Base-by-base conservation (phyloP, 352 stramenopile species). In the Globisporangium iwayamae region DNA sequence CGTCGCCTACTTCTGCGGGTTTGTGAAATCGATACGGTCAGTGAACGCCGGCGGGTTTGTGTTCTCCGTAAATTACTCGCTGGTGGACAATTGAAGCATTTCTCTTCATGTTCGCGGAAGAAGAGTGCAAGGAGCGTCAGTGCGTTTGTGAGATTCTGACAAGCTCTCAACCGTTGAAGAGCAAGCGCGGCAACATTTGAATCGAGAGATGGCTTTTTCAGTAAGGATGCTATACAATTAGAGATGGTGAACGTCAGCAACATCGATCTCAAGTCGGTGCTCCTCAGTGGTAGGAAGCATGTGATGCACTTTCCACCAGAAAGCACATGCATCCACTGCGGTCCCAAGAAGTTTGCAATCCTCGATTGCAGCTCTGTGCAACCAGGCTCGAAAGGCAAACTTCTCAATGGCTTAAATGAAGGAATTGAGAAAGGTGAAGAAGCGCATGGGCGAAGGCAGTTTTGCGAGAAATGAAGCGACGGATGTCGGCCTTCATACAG, bases 401-500 rank as follows among this genome's bases (percentile, higher is more conserved):
- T 85, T 18, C 14, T 48, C 2, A 10, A 2, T 38, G 47, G 20
- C 0, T 71, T 85, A 28, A n/a, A 20, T 1, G 14, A 28, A 0
- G 53, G 74, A 55, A 60, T 87, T 28, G 20, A 28, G 2, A 58
- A 78, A 52, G 80, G 25, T 74, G 2, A 61, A 75, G 46, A 6
- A 25, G 7, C 25, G 63, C 4, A 84, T 47, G 41, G 69, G 28
- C 32, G 11, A 14, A 38, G 22, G 7, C 47, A 13, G 5, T 46
- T 46, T 52, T 18, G 62, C 54, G 39, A 69, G 10, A 45, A 75
- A 75, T 14, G 78, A 76, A 0, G 82, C 76, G 25, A 86, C 74
- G 1, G 79, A 86, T 62, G 75, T 86, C 10, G 77, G 78, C 4
- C 67, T 70, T 25, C 79, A 90, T 56, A 90, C 78, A 0, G 78